Evolutionary conservation across 2,329 filamentous ascomycete species (phyloP).

Genomic region (Tolypocladium paradoxum): DNA sequence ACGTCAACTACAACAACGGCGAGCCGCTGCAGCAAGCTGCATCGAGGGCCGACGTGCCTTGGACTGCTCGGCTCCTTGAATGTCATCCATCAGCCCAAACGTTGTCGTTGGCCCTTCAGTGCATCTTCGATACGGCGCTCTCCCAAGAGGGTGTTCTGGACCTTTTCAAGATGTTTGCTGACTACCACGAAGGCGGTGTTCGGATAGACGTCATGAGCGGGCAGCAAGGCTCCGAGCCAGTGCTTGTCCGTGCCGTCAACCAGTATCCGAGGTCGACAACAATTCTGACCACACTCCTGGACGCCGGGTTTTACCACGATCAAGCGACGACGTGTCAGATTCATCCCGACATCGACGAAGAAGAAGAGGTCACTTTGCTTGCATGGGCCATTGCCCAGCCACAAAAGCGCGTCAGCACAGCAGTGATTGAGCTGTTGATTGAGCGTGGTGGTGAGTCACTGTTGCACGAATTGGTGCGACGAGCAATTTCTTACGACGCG

Average conservation of each 20-base stretch:
- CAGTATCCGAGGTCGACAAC: conserved; percentile 43
- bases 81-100: conserved; percentile 38
- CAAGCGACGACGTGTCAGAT: conserved; percentile 34
- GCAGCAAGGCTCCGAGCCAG: conserved; percentile 30
- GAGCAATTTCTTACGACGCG: conserved; percentile 6
- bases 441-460: conserved; percentile 24
- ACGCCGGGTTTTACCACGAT: conserved; percentile 50
- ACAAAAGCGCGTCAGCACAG: conserved; percentile 50
- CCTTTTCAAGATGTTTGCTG: conserved; percentile 40
- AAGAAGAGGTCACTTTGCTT: conserved; percentile 46
- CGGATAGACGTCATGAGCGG: conserved; percentile 39
- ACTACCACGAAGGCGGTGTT: conserved; percentile 35
- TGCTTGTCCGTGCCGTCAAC: conserved; percentile 41
- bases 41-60: conserved; percentile 34
- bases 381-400: conserved; percentile 52
- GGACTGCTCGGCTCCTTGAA: conserved; percentile 39
- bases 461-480: background rate
- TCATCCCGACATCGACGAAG: conserved; percentile 33
- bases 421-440: conserved; percentile 47
- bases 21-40: conserved; percentile 44
- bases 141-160: conserved; percentile 39
- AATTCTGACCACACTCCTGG: conserved; percentile 41
- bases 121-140: conserved; percentile 40
- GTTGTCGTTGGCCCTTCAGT: conserved; percentile 42
- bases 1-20: conserved; percentile 41